A percentile compares a stretch with the other conserved stretches of the same genome.
These are phyloP conservation scores for Coniferiporia weirii DNA, from an alignment of 1,284 basidiomycete species.

Conservation along the genomic window DNA sequence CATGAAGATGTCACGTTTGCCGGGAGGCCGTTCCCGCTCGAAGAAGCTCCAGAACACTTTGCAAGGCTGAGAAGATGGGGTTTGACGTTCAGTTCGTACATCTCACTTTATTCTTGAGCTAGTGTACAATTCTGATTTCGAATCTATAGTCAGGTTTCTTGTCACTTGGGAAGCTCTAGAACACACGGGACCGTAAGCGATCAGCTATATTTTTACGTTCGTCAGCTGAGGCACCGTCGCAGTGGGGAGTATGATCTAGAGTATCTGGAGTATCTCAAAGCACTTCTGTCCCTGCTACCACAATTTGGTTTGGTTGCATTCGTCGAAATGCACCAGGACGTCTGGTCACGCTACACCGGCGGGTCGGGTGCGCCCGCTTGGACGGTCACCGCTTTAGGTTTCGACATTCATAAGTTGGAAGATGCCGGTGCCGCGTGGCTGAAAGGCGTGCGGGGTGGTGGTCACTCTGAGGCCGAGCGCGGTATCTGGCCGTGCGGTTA, in stretches of 20 bases:
- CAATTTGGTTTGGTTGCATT: conserved; percentile 80
- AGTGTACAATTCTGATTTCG: background rate
- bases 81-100: conserved; percentile 68
- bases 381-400: conserved; percentile 79
- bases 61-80: conserved; percentile 80
- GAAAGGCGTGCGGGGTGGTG: conserved; percentile 70
- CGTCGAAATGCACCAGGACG: conserved; percentile 83
- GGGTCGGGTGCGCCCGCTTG: conserved; percentile 92
- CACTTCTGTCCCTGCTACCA: conserved; percentile 72
- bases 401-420: conserved; percentile 73
- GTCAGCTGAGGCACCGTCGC: background rate
- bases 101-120: no score
- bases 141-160: conserved; percentile 68
- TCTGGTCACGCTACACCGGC: conserved; percentile 93
- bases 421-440: conserved; percentile 83
- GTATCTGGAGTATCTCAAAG: conserved; percentile 78
- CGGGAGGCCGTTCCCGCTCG: conserved; percentile 77
- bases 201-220: background rate
- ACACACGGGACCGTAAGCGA: conserved; percentile 79
- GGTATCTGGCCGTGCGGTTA: conserved; percentile 91
- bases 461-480: conserved; percentile 63
- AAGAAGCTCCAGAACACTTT: conserved; percentile 81
- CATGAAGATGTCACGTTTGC: conserved; percentile 70
- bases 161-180: conserved; percentile 97
- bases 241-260: conserved; percentile 80